Evolutionary conservation across 2,329 filamentous ascomycete genomes (phyloP), one percentile per base, ranked within the genome.

Genomic region (Truncatella angustata): DNA sequence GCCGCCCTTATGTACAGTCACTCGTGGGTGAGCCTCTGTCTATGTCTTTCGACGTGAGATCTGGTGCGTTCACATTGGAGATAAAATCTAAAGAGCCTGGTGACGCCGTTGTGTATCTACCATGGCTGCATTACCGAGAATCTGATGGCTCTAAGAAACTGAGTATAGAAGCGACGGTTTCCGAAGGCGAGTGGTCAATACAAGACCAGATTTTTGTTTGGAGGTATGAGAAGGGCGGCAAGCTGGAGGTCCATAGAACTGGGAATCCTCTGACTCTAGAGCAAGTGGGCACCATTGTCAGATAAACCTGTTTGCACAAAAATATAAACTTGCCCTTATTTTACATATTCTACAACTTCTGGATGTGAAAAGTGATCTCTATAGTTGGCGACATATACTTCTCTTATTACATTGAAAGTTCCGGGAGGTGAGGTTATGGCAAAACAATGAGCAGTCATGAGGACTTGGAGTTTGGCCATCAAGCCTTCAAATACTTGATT

Each of bases 61-160:
- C 56, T 1, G 53, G 56, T 46, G 40, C 40, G 4, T 58, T 58
- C 43, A 26, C 14, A 28, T 18, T 46, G 14, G 54, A 54, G 28
- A 32, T 54, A 14, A 32, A 39, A 40, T 44, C 49, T 4, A 28
- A 44, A 2, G 24, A 11, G 11, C 16, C 30, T 4, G 55, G 56
- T 6, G 37, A 55, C 14, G 56, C 56, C 4, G 11, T 43, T 10
- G 26, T 58, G 9, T 58, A 56, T 36, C 44, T 58, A n/a, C 57
- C 57, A 12, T 59, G 57, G 57, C 43, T 58, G 23, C 56, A 58
- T 36, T 59, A 59, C 49, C 40, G 56, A 21, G n/a, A 45, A 20
- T 50, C 43, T 20, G 55, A 56, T 14, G 47, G 47, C 10, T 34
- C 45, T 16, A 54, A 56, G 26, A 49, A 48, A 14, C 40, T 57